Conservation (phyloP, 768 basidiomycete species). For the Lenzites betulinus region DNA sequence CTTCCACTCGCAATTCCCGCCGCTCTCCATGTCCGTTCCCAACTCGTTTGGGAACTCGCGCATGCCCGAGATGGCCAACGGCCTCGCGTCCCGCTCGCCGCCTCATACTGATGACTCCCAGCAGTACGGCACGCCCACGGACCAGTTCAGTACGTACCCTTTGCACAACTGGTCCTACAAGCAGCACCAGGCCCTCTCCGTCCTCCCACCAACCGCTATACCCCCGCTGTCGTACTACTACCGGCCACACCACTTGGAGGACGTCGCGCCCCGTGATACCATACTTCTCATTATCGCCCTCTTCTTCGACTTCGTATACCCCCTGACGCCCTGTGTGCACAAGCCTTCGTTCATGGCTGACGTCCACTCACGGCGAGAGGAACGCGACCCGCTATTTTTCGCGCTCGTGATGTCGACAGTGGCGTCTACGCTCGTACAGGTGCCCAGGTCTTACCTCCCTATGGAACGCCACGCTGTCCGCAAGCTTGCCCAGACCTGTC, state of each 20-base stretch:
- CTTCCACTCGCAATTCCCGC: conserved; percentile 57
- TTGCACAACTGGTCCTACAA: conserved; percentile 73
- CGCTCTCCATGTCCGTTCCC: conserved; percentile 35
- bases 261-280: conserved; percentile 79
- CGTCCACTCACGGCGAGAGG: conserved; percentile 75
- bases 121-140: conserved; percentile 41
- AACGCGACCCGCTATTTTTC: conserved; percentile 88
- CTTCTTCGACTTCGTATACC: conserved; percentile 94
- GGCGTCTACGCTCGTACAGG: conserved; percentile 84
- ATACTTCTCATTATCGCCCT: conserved; percentile 81
- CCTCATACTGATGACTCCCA: conserved; percentile 47
- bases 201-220: conserved; percentile 44
- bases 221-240: conserved; percentile 73
- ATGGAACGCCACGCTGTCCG: conserved; percentile 86
- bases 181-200: conserved; percentile 54
- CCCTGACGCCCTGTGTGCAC: conserved; percentile 88
- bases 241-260: conserved; percentile 76
- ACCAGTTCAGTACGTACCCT: conserved; percentile 64
- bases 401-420: conserved; percentile 89
- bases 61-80: conserved; percentile 36
- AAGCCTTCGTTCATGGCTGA: conserved; percentile 93
- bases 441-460: conserved; percentile 85
- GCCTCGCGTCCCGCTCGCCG: conserved; percentile 37
- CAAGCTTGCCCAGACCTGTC: conserved; percentile 79
- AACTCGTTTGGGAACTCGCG: conserved; percentile 44